phyloP scores from a whole-genome alignment of 2,329 filamentous ascomycete genomes.

The Trichoderma afroharzianum region DNA sequence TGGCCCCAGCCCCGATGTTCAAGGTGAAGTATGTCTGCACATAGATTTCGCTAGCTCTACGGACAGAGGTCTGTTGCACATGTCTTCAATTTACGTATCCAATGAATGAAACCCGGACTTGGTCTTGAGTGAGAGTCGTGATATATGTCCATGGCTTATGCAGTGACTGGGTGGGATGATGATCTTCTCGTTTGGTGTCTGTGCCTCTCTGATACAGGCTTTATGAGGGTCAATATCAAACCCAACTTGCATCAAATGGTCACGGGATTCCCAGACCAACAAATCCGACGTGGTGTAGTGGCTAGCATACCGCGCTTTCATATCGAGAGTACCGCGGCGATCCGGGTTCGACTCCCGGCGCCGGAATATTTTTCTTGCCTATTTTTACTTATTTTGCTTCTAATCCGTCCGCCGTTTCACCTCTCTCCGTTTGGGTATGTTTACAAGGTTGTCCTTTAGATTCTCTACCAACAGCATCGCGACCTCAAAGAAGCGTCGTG shows the following conservation, averaged over 20 bases:
- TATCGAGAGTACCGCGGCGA: constrained; percentile 11
- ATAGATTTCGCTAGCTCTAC: constrained; percentile 4
- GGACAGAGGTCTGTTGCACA: neutral
- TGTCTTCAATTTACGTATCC: neutral
- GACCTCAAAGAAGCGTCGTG: neutral
- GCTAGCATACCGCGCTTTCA: constrained; percentile 21
- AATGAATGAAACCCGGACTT: too few relatives aligned
- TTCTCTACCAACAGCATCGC: neutral
- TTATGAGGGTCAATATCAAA: neutral
- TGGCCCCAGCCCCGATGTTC: neutral
- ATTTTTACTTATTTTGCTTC: neutral
- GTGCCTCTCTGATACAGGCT: neutral
- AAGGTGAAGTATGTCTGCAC: constrained; percentile 19
- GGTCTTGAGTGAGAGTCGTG: neutral
- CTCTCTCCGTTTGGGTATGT: too few relatives aligned
- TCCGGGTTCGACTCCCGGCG: constrained; percentile 21
- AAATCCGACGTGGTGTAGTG: constrained; percentile 20
- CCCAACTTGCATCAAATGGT: neutral
- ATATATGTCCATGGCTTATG: neutral
- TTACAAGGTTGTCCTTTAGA: too few relatives aligned
- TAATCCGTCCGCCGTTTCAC: neutral
- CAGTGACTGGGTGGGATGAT: neutral
- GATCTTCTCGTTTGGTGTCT: neutral
- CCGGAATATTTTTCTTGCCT: constrained; percentile 4
- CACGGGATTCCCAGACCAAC: constrained; percentile 11